These are phyloP conservation scores for Exophiala alcalophila DNA, from an alignment of 2,329 filamentous ascomycete genomes.

Conservation along the genomic window DNA sequence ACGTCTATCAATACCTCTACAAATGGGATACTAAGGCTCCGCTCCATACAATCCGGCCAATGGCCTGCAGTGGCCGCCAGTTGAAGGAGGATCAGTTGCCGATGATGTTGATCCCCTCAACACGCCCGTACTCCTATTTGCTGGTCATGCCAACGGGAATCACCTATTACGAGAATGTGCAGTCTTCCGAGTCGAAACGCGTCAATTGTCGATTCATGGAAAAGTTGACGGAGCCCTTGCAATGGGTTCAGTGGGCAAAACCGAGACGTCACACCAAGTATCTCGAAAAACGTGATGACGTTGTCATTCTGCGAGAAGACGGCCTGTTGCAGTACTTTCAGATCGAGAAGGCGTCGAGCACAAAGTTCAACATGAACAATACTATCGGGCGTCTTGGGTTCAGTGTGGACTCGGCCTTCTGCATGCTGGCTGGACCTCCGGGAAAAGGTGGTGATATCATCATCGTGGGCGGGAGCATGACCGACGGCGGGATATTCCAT, in stretches of 20 bases:
- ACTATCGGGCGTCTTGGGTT: conserved; percentile 55
- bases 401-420: conserved; percentile 78
- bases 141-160: conserved; percentile 62
- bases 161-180: conserved; percentile 44
- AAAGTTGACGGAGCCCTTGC: conserved; percentile 34
- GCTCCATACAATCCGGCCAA: conserved; percentile 24
- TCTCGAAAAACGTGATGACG: conserved; percentile 65
- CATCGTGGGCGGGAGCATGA: conserved; percentile 73
- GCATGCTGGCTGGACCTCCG: conserved; percentile 50
- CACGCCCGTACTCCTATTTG: conserved; percentile 67
- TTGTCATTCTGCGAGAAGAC: conserved; percentile 87
- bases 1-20: conserved; percentile 49
- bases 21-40: conserved; percentile 50
- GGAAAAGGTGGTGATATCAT: conserved; percentile 69
- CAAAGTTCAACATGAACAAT: conserved; percentile 53
- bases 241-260: conserved; percentile 80
- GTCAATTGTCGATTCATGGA: conserved; percentile 25
- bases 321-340: conserved; percentile 73
- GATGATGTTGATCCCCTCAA: conserved; percentile 68
- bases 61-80: conserved; percentile 32
- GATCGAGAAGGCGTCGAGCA: conserved; percentile 52
- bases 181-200: conserved; percentile 28
- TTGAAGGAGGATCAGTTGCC: conserved; percentile 53
- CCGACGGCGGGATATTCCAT: conserved; percentile 73
- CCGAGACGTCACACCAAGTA: conserved; percentile 66